These are phyloP conservation scores for Debaryomyces singareniensis DNA, from an alignment of 1,139 yeast species.

Conservation along the genomic window DNA sequence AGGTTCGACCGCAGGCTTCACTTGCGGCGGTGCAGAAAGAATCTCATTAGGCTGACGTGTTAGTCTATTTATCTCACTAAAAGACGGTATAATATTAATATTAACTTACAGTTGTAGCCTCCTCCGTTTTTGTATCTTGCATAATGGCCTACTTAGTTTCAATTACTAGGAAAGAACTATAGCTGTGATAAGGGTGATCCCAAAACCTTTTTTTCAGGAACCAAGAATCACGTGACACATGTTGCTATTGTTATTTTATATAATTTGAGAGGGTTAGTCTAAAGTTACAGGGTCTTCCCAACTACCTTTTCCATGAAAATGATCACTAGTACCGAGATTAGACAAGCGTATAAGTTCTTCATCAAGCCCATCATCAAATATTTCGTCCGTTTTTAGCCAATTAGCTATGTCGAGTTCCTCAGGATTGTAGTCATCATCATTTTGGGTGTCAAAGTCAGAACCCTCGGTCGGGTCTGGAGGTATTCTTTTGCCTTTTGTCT, in stretches of 20 bases:
- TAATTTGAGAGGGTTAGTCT: constrained; percentile 15
- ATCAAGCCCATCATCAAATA: constrained; percentile 19
- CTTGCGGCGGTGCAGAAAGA: constrained; percentile 19
- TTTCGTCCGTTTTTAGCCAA: constrained; percentile 7
- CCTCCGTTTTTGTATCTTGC: too few relatives aligned
- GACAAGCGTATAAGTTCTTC: constrained; percentile 11
- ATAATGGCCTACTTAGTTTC: too few relatives aligned
- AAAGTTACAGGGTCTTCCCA: constrained; percentile 35
- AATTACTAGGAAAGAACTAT: too few relatives aligned
- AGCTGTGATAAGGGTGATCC: too few relatives aligned
- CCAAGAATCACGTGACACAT: too few relatives aligned
- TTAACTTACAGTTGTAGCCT: constrained; percentile 4
- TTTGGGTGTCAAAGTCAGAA: not conserved
- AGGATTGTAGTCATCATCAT: constrained; percentile 1
- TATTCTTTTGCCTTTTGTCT: not conserved
- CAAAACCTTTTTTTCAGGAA: too few relatives aligned
- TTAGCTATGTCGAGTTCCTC: constrained; percentile 1
- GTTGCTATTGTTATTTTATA: too few relatives aligned
- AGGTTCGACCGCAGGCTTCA: constrained; percentile 4
- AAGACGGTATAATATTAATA: not conserved
- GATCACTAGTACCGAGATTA: constrained; percentile 3
- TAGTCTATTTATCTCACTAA: too few relatives aligned
- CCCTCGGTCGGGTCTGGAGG: not conserved
- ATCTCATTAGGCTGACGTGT: constrained; percentile 23
- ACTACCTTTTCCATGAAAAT: constrained; percentile 22